Base-by-base conservation (phyloP, 805 yeast genomes). In the Zygotorulaspora sp. region DNA sequence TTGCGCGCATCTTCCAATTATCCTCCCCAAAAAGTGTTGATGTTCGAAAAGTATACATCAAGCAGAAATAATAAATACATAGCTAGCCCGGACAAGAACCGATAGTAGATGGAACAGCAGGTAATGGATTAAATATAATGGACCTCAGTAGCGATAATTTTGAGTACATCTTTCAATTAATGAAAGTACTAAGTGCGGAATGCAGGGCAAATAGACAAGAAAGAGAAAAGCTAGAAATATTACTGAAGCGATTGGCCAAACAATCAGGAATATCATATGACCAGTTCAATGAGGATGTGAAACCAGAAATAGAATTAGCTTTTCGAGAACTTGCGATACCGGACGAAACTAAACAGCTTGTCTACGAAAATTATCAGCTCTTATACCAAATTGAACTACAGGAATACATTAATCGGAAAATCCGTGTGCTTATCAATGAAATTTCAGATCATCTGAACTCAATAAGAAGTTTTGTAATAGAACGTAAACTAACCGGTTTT, bases 361-460 rank as follows among this genome's bases (percentile, higher is more conserved):
- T 53, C 2, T 35, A 39, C 28, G 61, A 55, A 31, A 60, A 60
- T 33, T 58, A 51, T 35, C 32, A 43, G 12, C 34, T 58, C 4
- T 26, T 60, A 5, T 57, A 56, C 31, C 50, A 56, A 30, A 57
- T 60, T 29, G 55, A 58, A 36, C 50, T 55, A 26, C 54, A 55
- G 21, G 61, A 57, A 34, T 59, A 53, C 33, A 38, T 58, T 18
- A 48, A 55, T 35, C 41, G 32, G 17, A 53, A 54, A 34, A 42
- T 58, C 10, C 43, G 53, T 44, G 27, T 32, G 8, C 41, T 58
- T 10, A 54, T 58, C 3, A 48, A 47, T 35, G 55, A 50, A 37
- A 49, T 60, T 15, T 48, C 48, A 15, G 62, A 57, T 15, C 58
- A 58, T 33, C 29, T 59, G 4, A 36, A 36, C 24, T 57, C 61